Evolutionary conservation across 768 basidiomycete genomes (phyloP).

Genomic region (Russula brevipes): DNA sequence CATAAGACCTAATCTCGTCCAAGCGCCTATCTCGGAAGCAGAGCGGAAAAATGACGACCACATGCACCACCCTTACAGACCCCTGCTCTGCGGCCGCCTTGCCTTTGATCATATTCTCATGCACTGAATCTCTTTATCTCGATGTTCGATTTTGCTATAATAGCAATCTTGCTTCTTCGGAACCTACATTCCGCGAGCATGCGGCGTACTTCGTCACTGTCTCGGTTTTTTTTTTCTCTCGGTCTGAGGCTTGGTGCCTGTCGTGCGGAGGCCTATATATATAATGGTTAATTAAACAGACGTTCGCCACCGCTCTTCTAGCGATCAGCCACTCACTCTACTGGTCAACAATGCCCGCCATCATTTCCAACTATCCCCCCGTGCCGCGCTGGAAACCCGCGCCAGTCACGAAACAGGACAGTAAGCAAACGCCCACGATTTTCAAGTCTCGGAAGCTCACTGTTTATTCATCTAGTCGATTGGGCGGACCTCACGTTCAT

Average conservation of each 20-base stretch:
- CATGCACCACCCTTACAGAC: neutral
- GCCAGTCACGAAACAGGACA: slow-evolving; percentile 26
- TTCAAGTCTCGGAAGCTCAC: neutral
- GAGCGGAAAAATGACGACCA: slow-evolving; percentile 2
- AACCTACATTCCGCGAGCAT: slow-evolving; percentile 4
- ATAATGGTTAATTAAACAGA: neutral
- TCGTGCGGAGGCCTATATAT: slow-evolving; percentile 6
- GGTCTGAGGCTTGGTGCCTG: slow-evolving; percentile 7
- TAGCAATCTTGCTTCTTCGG: slow-evolving; percentile 2
- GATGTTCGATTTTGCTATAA: neutral
- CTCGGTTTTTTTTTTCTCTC: neutral
- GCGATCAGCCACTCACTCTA: neutral
- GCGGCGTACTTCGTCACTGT: neutral
- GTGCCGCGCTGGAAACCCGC: slow-evolving; percentile 28
- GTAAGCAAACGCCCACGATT: slow-evolving; percentile 15
- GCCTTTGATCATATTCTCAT: neutral
- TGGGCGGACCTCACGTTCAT: slow-evolving; percentile 35
- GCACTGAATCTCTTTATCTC: neutral
- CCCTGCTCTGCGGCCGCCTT: neutral
- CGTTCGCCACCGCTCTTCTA: neutral
- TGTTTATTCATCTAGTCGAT: slow-evolving; percentile 30
- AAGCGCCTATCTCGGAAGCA: slow-evolving; percentile 10
- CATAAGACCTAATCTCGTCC: slow-evolving; percentile 1
- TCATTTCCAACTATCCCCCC: slow-evolving; percentile 17
- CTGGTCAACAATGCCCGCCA: slow-evolving; percentile 20